phyloP scores from a whole-genome alignment of 2,329 filamentous ascomycete species.

The Rhinocladiella mackenziei region DNA sequence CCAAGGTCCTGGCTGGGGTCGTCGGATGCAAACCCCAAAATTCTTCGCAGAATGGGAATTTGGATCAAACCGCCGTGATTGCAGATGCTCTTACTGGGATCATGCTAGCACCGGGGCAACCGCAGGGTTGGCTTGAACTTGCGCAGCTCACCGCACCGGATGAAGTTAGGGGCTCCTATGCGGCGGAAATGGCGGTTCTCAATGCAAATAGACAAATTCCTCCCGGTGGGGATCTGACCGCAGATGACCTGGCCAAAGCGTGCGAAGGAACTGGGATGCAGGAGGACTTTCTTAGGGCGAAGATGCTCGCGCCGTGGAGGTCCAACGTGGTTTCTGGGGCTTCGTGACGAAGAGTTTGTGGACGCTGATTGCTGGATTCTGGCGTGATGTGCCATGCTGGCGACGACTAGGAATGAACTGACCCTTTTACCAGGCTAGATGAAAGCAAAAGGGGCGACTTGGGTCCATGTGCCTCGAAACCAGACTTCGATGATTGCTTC shows the following conservation, averaged over 20 bases:
- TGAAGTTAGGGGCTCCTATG: constrained; percentile 49
- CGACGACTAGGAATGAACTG: too few species aligned
- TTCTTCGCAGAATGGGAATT: constrained; percentile 37
- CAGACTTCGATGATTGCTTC: too few species aligned
- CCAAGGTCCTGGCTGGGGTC: constrained; percentile 71
- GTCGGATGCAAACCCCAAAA: constrained; percentile 54
- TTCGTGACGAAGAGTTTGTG: too few species aligned
- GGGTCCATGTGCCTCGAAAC: too few species aligned
- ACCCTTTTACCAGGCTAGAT: too few species aligned
- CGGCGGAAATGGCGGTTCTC: constrained; percentile 73
- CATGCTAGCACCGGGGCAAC: constrained; percentile 73
- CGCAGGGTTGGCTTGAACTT: constrained; percentile 76
- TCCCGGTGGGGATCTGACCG: constrained; percentile 64
- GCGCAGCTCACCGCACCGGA: constrained; percentile 55
- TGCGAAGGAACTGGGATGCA: constrained; percentile 69
- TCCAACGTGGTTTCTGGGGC: constrained; percentile 9
- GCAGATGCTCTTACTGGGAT: constrained; percentile 70
- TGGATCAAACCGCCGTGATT: constrained; percentile 48
- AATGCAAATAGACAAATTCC: constrained; percentile 73
- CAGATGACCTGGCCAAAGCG: constrained; percentile 66
- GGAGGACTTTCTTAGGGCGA: constrained; percentile 70
- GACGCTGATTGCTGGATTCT: too few species aligned
- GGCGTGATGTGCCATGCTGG: too few species aligned
- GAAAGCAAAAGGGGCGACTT: too few species aligned
- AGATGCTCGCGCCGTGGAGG: constrained; percentile 79